Evolutionary conservation across 306 rosid species (phyloP).

Genomic region (Corylus heterophylla): DNA sequence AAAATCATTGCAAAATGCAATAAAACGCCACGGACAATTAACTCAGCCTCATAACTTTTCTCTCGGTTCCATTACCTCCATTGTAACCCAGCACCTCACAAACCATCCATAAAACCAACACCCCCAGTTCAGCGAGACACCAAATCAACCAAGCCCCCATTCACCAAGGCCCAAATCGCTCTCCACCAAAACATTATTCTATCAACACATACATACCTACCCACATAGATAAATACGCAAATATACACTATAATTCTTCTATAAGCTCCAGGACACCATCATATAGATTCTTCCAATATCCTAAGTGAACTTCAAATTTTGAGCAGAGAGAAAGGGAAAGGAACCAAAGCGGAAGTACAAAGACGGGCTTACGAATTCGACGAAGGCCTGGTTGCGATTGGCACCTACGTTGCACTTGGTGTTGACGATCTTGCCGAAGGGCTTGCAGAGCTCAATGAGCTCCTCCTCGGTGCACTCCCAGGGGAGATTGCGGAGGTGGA

Average conservation of each 20-base stretch:
- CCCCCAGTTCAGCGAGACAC: not conserved
- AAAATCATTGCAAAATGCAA: not conserved
- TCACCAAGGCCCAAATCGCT: not conserved
- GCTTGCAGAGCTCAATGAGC: conserved; percentile 77
- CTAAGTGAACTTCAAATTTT: not conserved
- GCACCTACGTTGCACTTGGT: conserved; percentile 97
- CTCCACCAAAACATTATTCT: not conserved
- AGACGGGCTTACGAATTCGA: conserved; percentile 63
- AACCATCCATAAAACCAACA: not conserved
- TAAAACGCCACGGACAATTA: not conserved
- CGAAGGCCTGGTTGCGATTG: conserved; percentile 92
- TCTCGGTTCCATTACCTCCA: not conserved
- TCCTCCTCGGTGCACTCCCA: conserved; percentile 93
- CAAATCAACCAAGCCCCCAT: conserved; percentile 4
- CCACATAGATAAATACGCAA: not conserved
- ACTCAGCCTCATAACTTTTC: not conserved
- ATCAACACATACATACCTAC: not conserved
- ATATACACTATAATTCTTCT: not conserved
- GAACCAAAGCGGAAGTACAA: not conserved
- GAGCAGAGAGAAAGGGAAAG: not conserved
- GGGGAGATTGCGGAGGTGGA: conserved; percentile 90
- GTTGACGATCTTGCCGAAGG: conserved; percentile 91
- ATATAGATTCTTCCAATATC: not conserved
- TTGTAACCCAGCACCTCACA: not conserved
- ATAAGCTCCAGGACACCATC: not conserved